These are phyloP conservation scores for Blastocystis hominis DNA, from an alignment of 352 stramenopile species.

Conservation along the genomic window DNA sequence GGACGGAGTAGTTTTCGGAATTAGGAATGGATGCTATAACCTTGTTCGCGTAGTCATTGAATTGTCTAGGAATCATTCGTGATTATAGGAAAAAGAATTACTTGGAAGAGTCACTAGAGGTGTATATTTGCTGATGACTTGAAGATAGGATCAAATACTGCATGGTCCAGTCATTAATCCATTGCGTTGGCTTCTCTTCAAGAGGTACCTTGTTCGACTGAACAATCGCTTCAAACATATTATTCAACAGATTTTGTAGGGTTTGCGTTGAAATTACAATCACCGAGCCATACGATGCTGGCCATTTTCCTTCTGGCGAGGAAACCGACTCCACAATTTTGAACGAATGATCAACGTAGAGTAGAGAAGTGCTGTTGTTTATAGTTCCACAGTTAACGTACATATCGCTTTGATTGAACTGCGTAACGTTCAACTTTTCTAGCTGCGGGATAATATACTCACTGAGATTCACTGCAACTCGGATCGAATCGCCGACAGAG, in stretches of 20 bases:
- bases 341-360: background rate
- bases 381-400: background rate
- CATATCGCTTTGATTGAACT: background rate
- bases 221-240: background rate
- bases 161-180: slow-evolving; percentile 15
- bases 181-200: background rate
- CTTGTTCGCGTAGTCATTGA: slow-evolving; percentile 21
- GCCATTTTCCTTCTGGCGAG: slow-evolving; percentile 42
- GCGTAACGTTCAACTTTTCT: background rate
- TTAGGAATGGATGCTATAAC: background rate
- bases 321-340: background rate
- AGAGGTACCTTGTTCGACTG: background rate
- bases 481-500: background rate
- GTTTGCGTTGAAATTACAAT: background rate
- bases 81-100: background rate
- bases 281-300: slow-evolving; percentile 23
- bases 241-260: background rate
- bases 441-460: background rate
- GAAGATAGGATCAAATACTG: slow-evolving; percentile 25
- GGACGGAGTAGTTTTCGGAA: background rate
- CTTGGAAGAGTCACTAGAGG: background rate
- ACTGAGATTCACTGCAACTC: slow-evolving; percentile 22
- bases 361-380: too few relatives aligned
- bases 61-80: background rate
- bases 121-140: background rate